Base-by-base conservation (phyloP, 148 eudicot genomes). In the Nepenthes mirabilis region DNA sequence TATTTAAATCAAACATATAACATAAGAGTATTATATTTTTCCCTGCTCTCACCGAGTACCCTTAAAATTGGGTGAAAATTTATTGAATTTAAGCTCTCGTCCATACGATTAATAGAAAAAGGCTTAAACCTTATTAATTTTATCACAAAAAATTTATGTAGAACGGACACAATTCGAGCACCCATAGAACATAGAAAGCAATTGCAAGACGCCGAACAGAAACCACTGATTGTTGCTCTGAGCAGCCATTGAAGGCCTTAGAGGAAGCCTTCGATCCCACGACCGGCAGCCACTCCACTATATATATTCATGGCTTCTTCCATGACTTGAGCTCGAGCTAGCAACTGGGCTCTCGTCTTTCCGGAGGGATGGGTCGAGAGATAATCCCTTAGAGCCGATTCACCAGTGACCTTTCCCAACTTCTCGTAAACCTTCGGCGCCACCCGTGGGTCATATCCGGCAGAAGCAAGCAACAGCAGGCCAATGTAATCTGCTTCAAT, bases 401-500 rank as follows among this genome's bases (percentile, higher is more conserved):
- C 82, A 1, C 88, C 96, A 0, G 82, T 61, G 1, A 91, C 55
- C 72, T 74, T 65, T 5, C 80, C 93, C 57, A 91, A 71, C 79
- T 91, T 91, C 75, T 88, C 90, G 10, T 87, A 91, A 2, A 90
- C 97, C 13, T 57, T 70, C 9, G 97, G 97, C 48, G 94, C 90
- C 36, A 67, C 79, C 57, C 93, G 87, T 56, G 97, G 97, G 60
- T 91, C 93, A 40, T 79, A 91, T 6, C 97, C 95, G 40, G 95
- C 97, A 23, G 97, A 85, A 61, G 97, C 95, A 13, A 40, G 32
- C 57, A 91, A 67, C 56, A 91, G 74, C 61, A 91, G 56, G 52
- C 97, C 97, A 3, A 91, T 88, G 77, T 91, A 85, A 77, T 91
- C 97, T 40, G 97, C 97, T 77, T 91, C 97, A 68, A 83, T 87